Percentiles rank a stretch among this genome's conserved stretches.
Evolutionary conservation across 768 basidiomycete genomes (phyloP).

Genomic region (Calocera viscosa): DNA sequence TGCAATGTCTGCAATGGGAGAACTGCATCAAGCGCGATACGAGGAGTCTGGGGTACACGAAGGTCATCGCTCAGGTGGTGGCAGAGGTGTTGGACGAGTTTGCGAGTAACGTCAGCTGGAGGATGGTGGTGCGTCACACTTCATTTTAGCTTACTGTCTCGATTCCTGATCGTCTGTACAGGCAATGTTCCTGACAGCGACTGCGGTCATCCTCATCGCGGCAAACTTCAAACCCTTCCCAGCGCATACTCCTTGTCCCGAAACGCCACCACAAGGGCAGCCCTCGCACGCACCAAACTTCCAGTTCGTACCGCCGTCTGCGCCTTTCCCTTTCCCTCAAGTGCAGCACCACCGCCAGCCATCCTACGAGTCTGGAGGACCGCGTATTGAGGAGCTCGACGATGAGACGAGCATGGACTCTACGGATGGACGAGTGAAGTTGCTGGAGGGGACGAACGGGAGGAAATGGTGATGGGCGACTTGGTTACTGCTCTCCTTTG

Average conservation of each 20-base stretch:
- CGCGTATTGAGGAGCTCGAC: not conserved
- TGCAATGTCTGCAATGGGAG: not conserved
- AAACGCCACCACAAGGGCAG: not conserved
- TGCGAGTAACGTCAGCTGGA: not conserved
- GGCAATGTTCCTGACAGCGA: not conserved
- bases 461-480: not conserved
- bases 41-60: not conserved
- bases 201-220: not conserved
- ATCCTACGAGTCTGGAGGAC: not conserved
- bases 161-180: not conserved
- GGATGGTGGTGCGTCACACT: not conserved
- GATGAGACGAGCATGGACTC: not conserved
- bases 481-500: not conserved
- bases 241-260: not conserved
- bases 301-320: not conserved
- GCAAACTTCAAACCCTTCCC: not conserved
- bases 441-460: not conserved
- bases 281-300: not conserved
- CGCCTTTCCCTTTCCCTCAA: not conserved
- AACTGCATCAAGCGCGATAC: not conserved
- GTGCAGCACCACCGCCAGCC: not conserved
- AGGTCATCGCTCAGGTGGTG: not conserved
- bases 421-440: not conserved
- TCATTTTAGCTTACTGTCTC: not conserved
- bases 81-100: not conserved